A percentile compares a stretch with the other conserved stretches of the same genome.
phyloP scores from a whole-genome alignment of 2,329 filamentous ascomycete species.

The Aureobasidium sp. region DNA sequence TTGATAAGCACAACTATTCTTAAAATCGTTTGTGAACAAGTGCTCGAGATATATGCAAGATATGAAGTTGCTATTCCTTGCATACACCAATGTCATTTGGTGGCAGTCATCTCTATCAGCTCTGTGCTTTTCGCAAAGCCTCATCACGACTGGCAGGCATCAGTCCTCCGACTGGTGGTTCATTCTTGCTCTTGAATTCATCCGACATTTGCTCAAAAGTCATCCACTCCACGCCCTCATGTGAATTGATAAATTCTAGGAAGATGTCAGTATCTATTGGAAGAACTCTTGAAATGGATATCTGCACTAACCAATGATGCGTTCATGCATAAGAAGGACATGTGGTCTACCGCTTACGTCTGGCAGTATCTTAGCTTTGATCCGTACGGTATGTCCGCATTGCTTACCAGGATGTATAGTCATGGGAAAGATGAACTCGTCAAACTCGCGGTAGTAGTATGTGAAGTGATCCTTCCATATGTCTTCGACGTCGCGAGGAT shows the following conservation, averaged over 20 bases:
- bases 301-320: slow-evolving; percentile 31
- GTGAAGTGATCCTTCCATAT: slow-evolving; percentile 60
- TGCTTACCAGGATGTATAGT: slow-evolving; percentile 54
- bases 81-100: no score
- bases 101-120: neutral
- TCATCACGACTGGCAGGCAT: slow-evolving; percentile 42
- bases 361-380: neutral
- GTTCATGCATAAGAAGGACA: slow-evolving; percentile 64
- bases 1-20: neutral
- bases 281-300: neutral
- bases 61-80: no score
- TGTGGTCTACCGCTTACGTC: slow-evolving; percentile 65
- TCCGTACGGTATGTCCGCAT: no score
- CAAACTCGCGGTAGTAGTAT: slow-evolving; percentile 69
- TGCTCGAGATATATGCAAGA: no score
- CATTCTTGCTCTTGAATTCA: slow-evolving; percentile 61
- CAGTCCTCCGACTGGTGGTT: slow-evolving; percentile 48
- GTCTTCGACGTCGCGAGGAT: slow-evolving; percentile 44
- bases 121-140: neutral
- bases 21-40: no score
- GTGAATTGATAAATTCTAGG: slow-evolving; percentile 59
- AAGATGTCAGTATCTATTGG: slow-evolving; percentile 33
- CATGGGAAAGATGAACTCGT: slow-evolving; percentile 69
- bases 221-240: slow-evolving; percentile 56
- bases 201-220: slow-evolving; percentile 65